Evolutionary conservation across 306 rosid species (phyloP).

Genomic region (Quillaja saponaria): DNA sequence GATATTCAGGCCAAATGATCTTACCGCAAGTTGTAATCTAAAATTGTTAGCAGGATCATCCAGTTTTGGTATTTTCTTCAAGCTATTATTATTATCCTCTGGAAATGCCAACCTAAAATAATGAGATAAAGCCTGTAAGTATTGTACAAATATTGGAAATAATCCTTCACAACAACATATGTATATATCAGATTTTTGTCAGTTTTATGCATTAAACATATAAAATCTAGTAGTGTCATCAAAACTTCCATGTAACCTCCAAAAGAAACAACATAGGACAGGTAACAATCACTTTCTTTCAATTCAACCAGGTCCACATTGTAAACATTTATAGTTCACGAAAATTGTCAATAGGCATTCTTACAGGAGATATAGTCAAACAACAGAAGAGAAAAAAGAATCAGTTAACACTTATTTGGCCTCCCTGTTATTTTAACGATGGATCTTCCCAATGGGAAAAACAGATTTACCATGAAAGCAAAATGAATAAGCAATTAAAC

Average conservation of each 20-base stretch:
- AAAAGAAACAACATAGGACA: no score
- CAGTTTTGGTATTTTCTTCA: conserved; percentile 76
- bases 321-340: background rate
- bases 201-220: no score
- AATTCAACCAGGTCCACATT: background rate
- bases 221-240: no score
- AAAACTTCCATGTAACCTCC: no score
- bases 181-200: no score
- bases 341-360: background rate
- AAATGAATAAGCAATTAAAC: no score
- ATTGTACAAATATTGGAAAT: no score
- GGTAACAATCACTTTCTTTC: no score
- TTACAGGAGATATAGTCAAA: background rate
- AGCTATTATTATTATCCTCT: conserved; percentile 62
- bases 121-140: no score
- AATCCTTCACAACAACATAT: no score
- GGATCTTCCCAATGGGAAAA: background rate
- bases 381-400: background rate
- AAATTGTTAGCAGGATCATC: conserved; percentile 71
- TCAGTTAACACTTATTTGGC: background rate
- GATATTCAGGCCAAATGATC: conserved; percentile 32
- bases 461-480: no score
- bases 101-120: conserved; percentile 73
- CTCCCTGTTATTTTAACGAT: background rate
- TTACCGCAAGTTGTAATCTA: conserved; percentile 73